Evolutionary conservation across 441 rosid species (phyloP), one percentile per base, ranked within the genome.

Genomic region (Cnidoscolus chayamansa): DNA sequence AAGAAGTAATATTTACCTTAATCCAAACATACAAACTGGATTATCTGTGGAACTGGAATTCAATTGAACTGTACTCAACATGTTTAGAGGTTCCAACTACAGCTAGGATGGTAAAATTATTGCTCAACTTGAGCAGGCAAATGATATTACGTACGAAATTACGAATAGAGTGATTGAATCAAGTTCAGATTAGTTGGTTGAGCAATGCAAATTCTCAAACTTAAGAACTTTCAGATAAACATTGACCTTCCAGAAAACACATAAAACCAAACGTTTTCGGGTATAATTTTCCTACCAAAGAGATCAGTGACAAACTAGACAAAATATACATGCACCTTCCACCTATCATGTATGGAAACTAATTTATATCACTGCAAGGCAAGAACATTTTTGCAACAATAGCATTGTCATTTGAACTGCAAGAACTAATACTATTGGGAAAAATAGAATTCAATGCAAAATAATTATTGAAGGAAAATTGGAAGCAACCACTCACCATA

Each of bases 401-500:
- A 53, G 2, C 10, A 25, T 49, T 11, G 31, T 15, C 51, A 51
- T 58, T 37, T 50, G 6, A 69, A 45, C 19, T 20, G 43, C 43
- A 25, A 61, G 40, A 55, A 40, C 20, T 7, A 56, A 15, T 30
- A 50, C 31, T 20, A 16, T 15, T 17, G 20, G 15, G 53, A 49
- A 16, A 20, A 43, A 62, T 8, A 17, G n/a, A 56, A 60, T 2
- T 25, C 30, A 43, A 47, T 15, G 58, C 35, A 20, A 30, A 0
- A 12, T 7, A 63, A 51, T 10, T 7, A 45, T 32, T 32, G 31
- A 50, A 30, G 15, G 16, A 25, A 63, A 60, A 70, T 0, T 62
- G 35, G 49, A 78, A 67, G 62, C 37, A 67, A 59, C 73, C 37
- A 82, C 92, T 83, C 85, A 96, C 99, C 89, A 78, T 80, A 74